Base-by-base conservation (phyloP, 257 asterid genomes). In the Solanum arcanum region DNA sequence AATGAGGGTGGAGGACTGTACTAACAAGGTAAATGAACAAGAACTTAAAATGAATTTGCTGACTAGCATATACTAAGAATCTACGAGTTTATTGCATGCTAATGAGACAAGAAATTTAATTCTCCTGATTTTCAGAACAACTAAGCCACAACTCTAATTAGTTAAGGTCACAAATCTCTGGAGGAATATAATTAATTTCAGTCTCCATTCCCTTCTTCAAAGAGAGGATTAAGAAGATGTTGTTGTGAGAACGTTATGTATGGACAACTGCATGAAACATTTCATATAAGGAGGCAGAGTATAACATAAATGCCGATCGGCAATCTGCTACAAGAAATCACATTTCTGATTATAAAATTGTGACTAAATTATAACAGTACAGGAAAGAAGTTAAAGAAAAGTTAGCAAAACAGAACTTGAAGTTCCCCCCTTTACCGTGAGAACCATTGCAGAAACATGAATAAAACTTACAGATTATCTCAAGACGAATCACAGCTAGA, bases 1-100 rank as follows among this genome's bases (percentile, higher is more conserved):
- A 88, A 88, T 27, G 83, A 88, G 81, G 70, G 86, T 16, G 60
- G 86, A 39, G 70, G 35, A 21, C 66, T 7, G 59, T 75, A 47
- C 60, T 75, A 88, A 86, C 70, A 85, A 84, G 39, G 88, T 80
- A 64, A 68, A n/a, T 59, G 82, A 52, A 64, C 47, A 47, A 68
- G 91, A 86, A 75, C 86, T 70, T 68, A 74, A 68, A 73, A 68
- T 85, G 81, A 87, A 88, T 89, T 33, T 77, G 83, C 68, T 60
- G n/a, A 35, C 83, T 80, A 44, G 56, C 62, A 31, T 80, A 27
- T 35, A 27, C 3, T 27, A 39, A 37, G 69, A 66, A 29, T 59
- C 11, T 66, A 84, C 49, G 4, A 73, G 21, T 76, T 59, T 33
- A 37, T 59, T 59, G 35, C 88, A 44, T 52, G 39, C 5, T 47